phyloP scores from a whole-genome alignment of 2,329 filamentous ascomycete genomes.

The Helicocarpus griseus region DNA sequence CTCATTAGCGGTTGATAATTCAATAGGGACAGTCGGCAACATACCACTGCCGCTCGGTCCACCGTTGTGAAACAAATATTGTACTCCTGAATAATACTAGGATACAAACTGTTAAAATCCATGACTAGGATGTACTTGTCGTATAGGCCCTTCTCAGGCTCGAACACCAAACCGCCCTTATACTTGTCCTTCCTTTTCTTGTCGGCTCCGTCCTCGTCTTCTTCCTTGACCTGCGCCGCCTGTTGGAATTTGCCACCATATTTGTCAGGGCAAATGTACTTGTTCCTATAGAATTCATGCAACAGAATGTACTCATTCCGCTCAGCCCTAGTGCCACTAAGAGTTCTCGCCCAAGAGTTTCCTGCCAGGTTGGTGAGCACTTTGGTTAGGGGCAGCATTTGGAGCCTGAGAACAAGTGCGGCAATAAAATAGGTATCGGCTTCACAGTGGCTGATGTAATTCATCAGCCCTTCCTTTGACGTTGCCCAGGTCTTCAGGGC shows the following conservation, averaged over 20 bases:
- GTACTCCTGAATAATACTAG: conserved; percentile 97
- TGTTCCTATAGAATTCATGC: conserved; percentile 92
- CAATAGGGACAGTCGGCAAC: conserved; percentile 17
- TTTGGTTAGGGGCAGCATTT: conserved; percentile 89
- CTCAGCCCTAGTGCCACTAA: conserved; percentile 92
- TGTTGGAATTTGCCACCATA: conserved; percentile 66
- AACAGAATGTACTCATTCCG: conserved; percentile 98
- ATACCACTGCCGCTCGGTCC: conserved; percentile 62
- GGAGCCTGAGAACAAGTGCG: conserved; percentile 75
- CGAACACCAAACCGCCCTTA: conserved; percentile 96
- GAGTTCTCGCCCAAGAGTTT: conserved; percentile 93
- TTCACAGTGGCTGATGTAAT: conserved; percentile 89
- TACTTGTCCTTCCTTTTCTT: conserved; percentile 98
- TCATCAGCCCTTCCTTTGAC: conserved; percentile 75
- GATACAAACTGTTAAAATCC: conserved; percentile 99
- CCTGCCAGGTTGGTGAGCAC: conserved; percentile 92
- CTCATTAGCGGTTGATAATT: not conserved
- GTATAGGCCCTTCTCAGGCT: conserved; percentile 93
- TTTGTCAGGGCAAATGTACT: conserved; percentile 97
- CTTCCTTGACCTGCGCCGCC: conserved; percentile 62
- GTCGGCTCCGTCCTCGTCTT: conserved; percentile 57
- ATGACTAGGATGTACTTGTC: conserved; percentile 98
- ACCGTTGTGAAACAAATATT: conserved; percentile 99
- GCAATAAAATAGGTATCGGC: conserved; percentile 94
- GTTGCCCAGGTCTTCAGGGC: conserved; percentile 80